A percentile compares a stretch with the other conserved stretches of the same genome.
Conservation (phyloP, 225 moss, liverwort and hornwort species). For the Polytrichum commune region DNA sequence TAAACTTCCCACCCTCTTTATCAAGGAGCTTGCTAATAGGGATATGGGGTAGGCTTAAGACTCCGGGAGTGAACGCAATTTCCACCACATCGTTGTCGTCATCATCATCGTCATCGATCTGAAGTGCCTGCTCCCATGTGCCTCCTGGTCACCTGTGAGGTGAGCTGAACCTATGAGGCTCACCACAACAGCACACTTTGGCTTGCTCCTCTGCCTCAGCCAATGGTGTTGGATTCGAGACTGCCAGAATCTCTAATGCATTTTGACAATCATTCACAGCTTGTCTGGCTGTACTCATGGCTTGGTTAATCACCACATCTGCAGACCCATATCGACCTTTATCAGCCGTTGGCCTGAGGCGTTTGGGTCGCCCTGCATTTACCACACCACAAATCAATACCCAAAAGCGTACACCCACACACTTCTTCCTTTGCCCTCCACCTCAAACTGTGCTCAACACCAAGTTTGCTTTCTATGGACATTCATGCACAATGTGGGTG, state of each 20-base stretch:
- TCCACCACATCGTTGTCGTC: slow-evolving; percentile 22
- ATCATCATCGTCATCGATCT: slow-evolving; percentile 35
- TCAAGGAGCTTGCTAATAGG: background rate
- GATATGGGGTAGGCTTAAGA: background rate
- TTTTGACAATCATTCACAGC: slow-evolving; percentile 16
- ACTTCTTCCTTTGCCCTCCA: background rate
- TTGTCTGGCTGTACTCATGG: slow-evolving; percentile 16
- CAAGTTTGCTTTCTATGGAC: background rate
- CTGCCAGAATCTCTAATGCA: slow-evolving; percentile 18
- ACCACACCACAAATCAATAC: background rate
- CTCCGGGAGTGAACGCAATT: slow-evolving; percentile 25
- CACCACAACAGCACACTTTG: background rate
- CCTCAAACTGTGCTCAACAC: background rate
- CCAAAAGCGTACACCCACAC: background rate
- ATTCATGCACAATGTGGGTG: too few species aligned
- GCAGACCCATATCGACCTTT: slow-evolving; percentile 28
- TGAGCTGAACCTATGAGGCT: slow-evolving; percentile 7
- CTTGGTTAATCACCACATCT: slow-evolving; percentile 12
- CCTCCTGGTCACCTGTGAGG: slow-evolving; percentile 14
- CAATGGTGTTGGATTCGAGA: background rate
- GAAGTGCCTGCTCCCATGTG: slow-evolving; percentile 29
- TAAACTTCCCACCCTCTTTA: slow-evolving; percentile 10
- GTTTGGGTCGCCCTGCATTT: slow-evolving; percentile 26
- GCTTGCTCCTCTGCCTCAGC: background rate
- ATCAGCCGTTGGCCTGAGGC: slow-evolving; percentile 12